Base-by-base conservation (phyloP, 1,139 yeast genomes). In the Citeromyces hawaiiensis region DNA sequence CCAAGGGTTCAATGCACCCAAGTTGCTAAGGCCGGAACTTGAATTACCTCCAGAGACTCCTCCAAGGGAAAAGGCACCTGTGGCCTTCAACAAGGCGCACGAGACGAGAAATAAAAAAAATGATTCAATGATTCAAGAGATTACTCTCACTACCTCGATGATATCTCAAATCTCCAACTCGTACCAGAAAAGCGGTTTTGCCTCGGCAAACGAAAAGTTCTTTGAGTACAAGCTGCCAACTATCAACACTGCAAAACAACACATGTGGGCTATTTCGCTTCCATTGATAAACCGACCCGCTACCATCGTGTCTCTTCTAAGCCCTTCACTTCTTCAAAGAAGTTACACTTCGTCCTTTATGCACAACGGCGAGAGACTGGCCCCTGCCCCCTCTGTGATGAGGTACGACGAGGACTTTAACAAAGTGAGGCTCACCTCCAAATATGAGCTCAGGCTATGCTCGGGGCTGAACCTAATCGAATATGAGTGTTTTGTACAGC, bases 251-350 rank as follows among this genome's bases (percentile, higher is more conserved):
- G 6, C 52, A 52, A 7, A 60, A 56, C 35, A 27, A 3, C 13
- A 18, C n/a, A 11, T 27, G 15, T 40, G 30, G 34, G 53, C 74
- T 0, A 39, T 72, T 4, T 50, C 63, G 0, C 56, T 73, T 38
- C 76, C 76, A 14, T 54, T 64, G 13, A 59, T 45, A 7, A 52
- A 67, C 44, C 66, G 75, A 2, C 59, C 65, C 23, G 59, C 71
- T 2, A 61, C 71, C 1, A 55, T 72, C 37, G 63, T 64, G 41
- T 64, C 70, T 3, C 57, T 63, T 3, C 59, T 73, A 43, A 72
- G 71, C 48, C 62, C 61, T 38, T 48, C 61, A 23, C 54, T 73
- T 17, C 55, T 59, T 42, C 52, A 58, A 10, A 63, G 67, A 40
- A 74, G 69, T 39, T 66, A 66, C 46, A 66, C 62, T 49, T 66